Conservation (phyloP, 75 land plant genomes). For the Isoetes taiwanensis region DNA sequence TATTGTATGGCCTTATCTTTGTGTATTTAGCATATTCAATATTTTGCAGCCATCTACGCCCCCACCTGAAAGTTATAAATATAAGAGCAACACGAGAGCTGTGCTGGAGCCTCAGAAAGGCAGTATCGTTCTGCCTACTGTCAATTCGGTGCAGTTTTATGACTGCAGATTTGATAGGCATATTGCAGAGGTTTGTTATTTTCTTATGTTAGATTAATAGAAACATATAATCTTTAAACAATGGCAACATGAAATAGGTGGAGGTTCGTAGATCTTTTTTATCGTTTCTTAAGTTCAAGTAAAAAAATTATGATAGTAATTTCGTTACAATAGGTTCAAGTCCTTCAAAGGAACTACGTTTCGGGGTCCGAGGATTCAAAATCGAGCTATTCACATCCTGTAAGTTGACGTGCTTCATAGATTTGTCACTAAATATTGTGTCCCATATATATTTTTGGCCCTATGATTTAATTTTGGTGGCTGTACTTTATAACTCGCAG, state of each 20-base stretch:
- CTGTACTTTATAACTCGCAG: conserved; percentile 16
- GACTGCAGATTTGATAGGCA: conserved; percentile 47
- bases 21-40: not conserved
- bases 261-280: no score
- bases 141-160: conserved; percentile 69
- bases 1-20: not conserved
- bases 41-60: conserved; percentile 40
- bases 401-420: not conserved
- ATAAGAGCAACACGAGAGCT: conserved; percentile 9
- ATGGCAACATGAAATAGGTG: no score
- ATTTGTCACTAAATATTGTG: not conserved
- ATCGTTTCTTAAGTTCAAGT: no score
- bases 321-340: conserved; percentile 32
- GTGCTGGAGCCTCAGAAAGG: conserved; percentile 37
- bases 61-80: conserved; percentile 17
- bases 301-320: not conserved
- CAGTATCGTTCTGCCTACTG: conserved; percentile 46
- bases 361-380: conserved; percentile 42
- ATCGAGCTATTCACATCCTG: no score
- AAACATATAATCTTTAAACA: no score
- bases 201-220: no score
- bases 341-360: conserved; percentile 68
- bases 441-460: not conserved
- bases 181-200: conserved; percentile 48
- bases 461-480: not conserved